Evolutionary conservation across 108 stramenopile genomes (phyloP), one percentile per base, ranked within the genome.

Genomic region (Cyclotella cryptica): DNA sequence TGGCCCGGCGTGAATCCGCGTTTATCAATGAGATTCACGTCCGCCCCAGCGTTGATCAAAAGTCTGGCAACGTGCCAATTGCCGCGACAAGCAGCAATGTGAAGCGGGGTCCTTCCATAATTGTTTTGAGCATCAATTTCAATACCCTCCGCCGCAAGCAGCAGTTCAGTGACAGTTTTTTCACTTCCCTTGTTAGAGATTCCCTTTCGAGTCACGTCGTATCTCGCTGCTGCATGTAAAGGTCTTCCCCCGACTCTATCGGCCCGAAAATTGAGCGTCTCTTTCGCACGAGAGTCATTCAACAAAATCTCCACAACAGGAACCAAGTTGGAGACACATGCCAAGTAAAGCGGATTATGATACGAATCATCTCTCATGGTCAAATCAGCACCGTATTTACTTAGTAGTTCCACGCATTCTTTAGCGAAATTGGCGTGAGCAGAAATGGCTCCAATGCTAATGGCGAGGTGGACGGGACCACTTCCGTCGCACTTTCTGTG

Each of bases 171-270:
- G 11, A 72, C 66, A 45, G 79, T 67, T 70, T 73, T 52, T 68
- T 69, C 58, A 67, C 65, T 57, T 60, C 66, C 66, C 14, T 71
- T 68, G 65, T 29, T 80, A 42, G 72, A 11, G 1, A 74, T 66
- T 1, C 74, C 78, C 43, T 42, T 74, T 14, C 68, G 18, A 39
- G 61, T 18, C 12, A 81, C 80, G 72, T 96, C 92, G 58, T 84
- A 96, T 65, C 86, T 90, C 12, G 95, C 95, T n/a, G 93, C 92
- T n/a, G 89, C 90, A 72, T 96, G 95, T 10, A 96, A 77, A 21
- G 92, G 74, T 45, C 93, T 79, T 19, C 93, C 93, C 40, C 93
- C 92, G 21, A 84, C 77, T 57, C 95, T 78, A 75, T 96, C 95
- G 2, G 91, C 77, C 24, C 85, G 62, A 45, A 79, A 47, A 66